Evolutionary conservation across 75 land plant species (phyloP).

Genomic region (Ceratopteris richardii): DNA sequence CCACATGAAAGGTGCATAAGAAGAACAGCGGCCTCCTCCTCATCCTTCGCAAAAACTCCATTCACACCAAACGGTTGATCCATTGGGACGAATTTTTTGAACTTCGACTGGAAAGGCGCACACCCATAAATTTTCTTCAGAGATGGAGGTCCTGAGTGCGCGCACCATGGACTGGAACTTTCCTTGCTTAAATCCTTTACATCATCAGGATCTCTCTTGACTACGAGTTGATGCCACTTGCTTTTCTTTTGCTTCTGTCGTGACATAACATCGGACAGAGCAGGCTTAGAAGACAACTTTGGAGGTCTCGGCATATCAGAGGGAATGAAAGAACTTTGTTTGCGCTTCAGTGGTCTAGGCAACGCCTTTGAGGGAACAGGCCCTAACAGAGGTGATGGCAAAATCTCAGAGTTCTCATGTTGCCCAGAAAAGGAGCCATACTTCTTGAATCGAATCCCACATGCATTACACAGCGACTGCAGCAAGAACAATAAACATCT

Average conservation of each 20-base stretch:
- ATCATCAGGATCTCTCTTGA: background rate
- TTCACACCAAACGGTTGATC: background rate
- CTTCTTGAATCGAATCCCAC: slow-evolving; percentile 52
- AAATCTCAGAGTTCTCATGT: background rate
- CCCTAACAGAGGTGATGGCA: background rate
- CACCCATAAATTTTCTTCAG: slow-evolving; percentile 3
- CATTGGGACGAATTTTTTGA: background rate
- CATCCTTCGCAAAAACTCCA: slow-evolving; percentile 28
- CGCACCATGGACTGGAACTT: background rate
- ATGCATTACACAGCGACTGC: slow-evolving; percentile 57
- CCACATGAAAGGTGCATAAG: slow-evolving; percentile 47
- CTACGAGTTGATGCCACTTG: slow-evolving; percentile 3
- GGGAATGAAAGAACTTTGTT: background rate
- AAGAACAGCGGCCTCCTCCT: slow-evolving; percentile 48
- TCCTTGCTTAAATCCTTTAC: background rate
- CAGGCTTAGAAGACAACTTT: too few relatives aligned
- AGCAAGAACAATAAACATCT: background rate
- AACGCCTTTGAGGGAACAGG: background rate
- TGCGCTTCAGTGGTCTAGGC: background rate
- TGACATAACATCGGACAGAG: too few relatives aligned
- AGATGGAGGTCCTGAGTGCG: background rate
- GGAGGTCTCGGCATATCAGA: too few relatives aligned
- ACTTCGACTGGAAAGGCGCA: background rate
- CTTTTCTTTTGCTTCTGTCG: background rate
- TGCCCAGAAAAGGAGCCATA: slow-evolving; percentile 8